Percentiles rank a stretch among this genome's conserved stretches.
Evolutionary conservation across 768 basidiomycete genomes (phyloP).

Genomic region (Dioszegia crocea): DNA sequence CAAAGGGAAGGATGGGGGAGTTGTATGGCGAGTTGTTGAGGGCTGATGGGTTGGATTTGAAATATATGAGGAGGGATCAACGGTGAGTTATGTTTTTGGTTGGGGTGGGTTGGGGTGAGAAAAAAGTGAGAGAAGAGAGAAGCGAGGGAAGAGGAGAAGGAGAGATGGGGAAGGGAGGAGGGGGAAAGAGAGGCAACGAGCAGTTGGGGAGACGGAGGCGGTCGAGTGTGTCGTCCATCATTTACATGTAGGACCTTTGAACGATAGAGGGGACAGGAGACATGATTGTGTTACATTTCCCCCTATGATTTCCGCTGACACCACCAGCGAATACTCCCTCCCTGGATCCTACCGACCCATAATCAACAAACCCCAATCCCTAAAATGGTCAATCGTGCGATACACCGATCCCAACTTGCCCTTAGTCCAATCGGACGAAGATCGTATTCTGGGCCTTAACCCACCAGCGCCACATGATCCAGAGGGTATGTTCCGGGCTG

Average conservation of each 20-base stretch:
- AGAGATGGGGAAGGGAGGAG: no score
- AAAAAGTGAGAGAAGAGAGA: no score
- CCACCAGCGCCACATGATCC: constrained; percentile 58
- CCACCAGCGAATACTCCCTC: constrained; percentile 76
- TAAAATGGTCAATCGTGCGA: constrained; percentile 74
- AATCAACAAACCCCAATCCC: constrained; percentile 72
- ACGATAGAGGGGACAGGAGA: no score
- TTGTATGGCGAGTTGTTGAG: constrained; percentile 74
- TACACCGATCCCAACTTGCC: constrained; percentile 93
- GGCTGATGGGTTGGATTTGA: constrained; percentile 80
- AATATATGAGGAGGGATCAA: constrained; percentile 80
- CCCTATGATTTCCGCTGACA: no score
- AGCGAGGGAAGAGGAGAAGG: no score
- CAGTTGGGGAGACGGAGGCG: no score
- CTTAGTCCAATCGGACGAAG: constrained; percentile 92
- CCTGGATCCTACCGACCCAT: constrained; percentile 91
- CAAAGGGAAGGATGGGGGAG: constrained; percentile 80
- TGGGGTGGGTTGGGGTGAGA: not conserved
- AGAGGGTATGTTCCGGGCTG: constrained; percentile 77
- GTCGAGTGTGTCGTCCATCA: no score
- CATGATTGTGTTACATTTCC: no score
- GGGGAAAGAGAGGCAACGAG: no score
- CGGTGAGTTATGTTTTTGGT: constrained; percentile 56
- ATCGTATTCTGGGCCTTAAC: constrained; percentile 70
- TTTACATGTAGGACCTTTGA: no score